Evolutionary conservation across 192 early-diverging fungal species (phyloP).

Genomic region (Dissophora globulifera): DNA sequence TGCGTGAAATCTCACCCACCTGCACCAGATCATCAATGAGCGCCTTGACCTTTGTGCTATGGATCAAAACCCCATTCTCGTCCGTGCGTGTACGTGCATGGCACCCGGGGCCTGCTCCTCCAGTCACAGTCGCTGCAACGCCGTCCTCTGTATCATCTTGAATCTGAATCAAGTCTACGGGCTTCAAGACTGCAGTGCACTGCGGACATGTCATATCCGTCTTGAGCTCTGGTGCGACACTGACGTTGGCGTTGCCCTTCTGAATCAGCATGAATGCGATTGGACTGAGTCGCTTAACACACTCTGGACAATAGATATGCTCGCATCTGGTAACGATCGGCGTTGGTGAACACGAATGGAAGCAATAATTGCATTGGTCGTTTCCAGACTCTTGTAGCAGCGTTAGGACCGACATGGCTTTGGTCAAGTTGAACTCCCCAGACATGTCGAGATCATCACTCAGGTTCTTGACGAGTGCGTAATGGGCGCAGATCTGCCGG

Average conservation of each 20-base stretch:
- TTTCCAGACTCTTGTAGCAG: slow-evolving; percentile 49
- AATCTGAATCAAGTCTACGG: slow-evolving; percentile 59
- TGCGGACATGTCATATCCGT: slow-evolving; percentile 56
- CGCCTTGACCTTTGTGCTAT: slow-evolving; percentile 64
- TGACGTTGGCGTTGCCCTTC: slow-evolving; percentile 34
- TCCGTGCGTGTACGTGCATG: slow-evolving; percentile 24
- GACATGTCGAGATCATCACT: slow-evolving; percentile 46
- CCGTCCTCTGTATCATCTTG: slow-evolving; percentile 58
- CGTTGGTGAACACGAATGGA: slow-evolving; percentile 20
- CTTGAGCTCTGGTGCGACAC: slow-evolving; percentile 40
- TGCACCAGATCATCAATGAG: slow-evolving; percentile 54
- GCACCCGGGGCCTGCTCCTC: too few relatives aligned
- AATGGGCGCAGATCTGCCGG: slow-evolving; percentile 54
- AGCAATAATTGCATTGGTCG: slow-evolving; percentile 52
- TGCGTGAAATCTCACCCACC: slow-evolving; percentile 24
- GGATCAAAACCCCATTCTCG: slow-evolving; percentile 47
- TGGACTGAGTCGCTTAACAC: slow-evolving; percentile 41
- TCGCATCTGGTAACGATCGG: slow-evolving; percentile 51
- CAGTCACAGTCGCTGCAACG: slow-evolving; percentile 15
- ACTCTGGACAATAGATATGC: slow-evolving; percentile 55
- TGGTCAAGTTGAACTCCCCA: slow-evolving; percentile 37
- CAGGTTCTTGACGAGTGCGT: slow-evolving; percentile 45
- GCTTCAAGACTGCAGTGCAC: slow-evolving; percentile 41
- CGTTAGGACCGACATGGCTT: slow-evolving; percentile 32
- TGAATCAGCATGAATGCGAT: slow-evolving; percentile 39